Evolutionary conservation across 805 yeast species (phyloP), one percentile per base, ranked within the genome.

Genomic region (Hanseniaspora jakobsenii): DNA sequence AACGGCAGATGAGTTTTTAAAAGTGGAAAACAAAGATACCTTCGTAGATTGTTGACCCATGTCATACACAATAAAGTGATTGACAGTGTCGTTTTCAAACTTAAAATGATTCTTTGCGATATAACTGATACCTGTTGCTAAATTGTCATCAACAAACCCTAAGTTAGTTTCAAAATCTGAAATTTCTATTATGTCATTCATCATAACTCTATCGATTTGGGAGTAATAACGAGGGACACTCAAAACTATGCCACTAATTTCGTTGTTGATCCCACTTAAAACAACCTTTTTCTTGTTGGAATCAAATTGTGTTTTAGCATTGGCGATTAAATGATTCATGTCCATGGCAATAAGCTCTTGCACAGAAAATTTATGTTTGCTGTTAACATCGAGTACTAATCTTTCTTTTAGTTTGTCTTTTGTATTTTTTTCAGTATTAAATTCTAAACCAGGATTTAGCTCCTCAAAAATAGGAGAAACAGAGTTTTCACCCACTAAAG

Each of bases 11-110:
- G 66, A 65, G 37, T 57, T 60, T 50, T 78, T 67, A 1, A 87
- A 75, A 40, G 86, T 73, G 2, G 37, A 36, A 14, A 46, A 49
- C n/a, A 91, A 64, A 0, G 97, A 81, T 1, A 94, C 94, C 45
- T 78, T 75, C 0, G 94, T 81, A 1, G 94, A 78, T 1, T 94
- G 94, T 4, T 95, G 89, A 37, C 98, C 98, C 73, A 82, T 73
- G 59, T 91, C 98, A 57, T 79, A 85, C 28, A 91, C 71, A 39
- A 85, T 57, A 56, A 82, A 82, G 54, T 75, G 70, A 52, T 74
- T 75, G 46, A 67, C 71, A 2, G 67, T 69, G 10, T 48, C 47
- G 6, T 60, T 56, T 28, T 62, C 60, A 49, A 71, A 71, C 24
- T 66, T 66, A 26, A 81, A 68, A 7, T 46, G 34, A 19, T 53